phyloP scores from a whole-genome alignment of 2,329 filamentous ascomycete genomes.

The Colletotrichum graminicola region DNA sequence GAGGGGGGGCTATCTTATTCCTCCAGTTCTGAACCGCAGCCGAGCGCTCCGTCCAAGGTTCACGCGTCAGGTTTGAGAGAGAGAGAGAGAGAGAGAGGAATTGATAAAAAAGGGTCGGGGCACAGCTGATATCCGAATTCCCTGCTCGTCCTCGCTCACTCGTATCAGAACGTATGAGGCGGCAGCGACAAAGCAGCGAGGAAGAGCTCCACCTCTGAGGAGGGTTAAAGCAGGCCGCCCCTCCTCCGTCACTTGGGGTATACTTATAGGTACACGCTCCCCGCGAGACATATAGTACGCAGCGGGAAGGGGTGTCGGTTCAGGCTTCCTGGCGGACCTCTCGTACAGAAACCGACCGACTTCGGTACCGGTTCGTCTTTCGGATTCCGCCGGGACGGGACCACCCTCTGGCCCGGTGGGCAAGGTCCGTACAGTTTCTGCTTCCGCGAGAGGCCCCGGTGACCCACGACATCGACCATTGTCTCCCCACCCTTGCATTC shows the following conservation, averaged over 20 bases:
- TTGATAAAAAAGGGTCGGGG: too few species aligned
- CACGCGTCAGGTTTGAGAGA: not conserved
- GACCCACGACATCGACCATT: not conserved
- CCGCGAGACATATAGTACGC: not conserved
- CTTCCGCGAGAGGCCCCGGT: not conserved
- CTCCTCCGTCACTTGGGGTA: not conserved
- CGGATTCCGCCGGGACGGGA: not conserved
- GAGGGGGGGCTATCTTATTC: not conserved
- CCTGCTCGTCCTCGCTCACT: not conserved
- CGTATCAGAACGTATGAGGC: not conserved
- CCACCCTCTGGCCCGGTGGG: not conserved
- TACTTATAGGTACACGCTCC: not conserved
- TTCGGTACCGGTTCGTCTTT: not conserved
- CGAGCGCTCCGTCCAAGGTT: not conserved
- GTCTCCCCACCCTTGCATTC: not conserved
- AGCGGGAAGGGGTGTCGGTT: not conserved
- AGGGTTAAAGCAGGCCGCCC: too few species aligned
- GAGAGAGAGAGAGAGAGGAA: too few species aligned
- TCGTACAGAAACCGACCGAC: not conserved
- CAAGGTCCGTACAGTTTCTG: not conserved
- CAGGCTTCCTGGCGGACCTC: not conserved
- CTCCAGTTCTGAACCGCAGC: not conserved
- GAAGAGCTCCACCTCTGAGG: not conserved
- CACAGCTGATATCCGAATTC: too few species aligned
- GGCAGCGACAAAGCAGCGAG: not conserved